phyloP scores from a whole-genome alignment of 495 filamentous ascomycete species.

The Podospora australis region DNA sequence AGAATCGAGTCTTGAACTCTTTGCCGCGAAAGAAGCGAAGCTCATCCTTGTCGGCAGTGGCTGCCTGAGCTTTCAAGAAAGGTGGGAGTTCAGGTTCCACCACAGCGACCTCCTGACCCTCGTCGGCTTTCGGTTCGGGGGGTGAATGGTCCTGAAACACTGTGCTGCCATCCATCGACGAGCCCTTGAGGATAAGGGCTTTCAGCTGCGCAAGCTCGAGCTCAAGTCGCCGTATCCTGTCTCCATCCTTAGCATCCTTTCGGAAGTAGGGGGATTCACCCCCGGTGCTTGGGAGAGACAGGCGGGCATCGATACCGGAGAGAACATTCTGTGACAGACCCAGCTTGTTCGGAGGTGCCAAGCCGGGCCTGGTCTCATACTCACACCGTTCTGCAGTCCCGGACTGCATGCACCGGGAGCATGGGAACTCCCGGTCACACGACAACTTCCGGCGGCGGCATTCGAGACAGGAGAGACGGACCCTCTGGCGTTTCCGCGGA shows the following conservation, averaged over 20 bases:
- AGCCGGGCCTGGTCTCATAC: constrained; percentile 43
- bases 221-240: constrained; percentile 44
- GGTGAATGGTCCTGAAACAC: constrained; percentile 29
- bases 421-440: constrained; percentile 46
- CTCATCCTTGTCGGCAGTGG: constrained; percentile 26
- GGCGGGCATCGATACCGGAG: constrained; percentile 26
- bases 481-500: constrained; percentile 42
- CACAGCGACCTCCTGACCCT: constrained; percentile 1
- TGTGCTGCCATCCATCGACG: constrained; percentile 31
- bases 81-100: constrained; percentile 12
- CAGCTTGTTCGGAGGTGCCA: constrained; percentile 33
- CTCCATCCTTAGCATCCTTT: constrained; percentile 33
- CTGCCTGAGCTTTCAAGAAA: constrained; percentile 22
- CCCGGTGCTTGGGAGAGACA: constrained; percentile 26
- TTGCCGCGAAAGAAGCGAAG: constrained; percentile 32
- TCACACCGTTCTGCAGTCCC: constrained; percentile 44
- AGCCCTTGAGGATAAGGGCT: constrained; percentile 32
- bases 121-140: constrained; percentile 14
- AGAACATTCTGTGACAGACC: constrained; percentile 27
- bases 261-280: constrained; percentile 25
- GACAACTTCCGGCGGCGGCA: constrained; percentile 46
- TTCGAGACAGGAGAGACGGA: constrained; percentile 44
- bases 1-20: constrained; percentile 44
- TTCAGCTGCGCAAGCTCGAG: constrained; percentile 44
- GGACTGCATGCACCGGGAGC: constrained; percentile 45